Conservation (phyloP, 306 rosid genomes). For the Crotalaria pallida region DNA sequence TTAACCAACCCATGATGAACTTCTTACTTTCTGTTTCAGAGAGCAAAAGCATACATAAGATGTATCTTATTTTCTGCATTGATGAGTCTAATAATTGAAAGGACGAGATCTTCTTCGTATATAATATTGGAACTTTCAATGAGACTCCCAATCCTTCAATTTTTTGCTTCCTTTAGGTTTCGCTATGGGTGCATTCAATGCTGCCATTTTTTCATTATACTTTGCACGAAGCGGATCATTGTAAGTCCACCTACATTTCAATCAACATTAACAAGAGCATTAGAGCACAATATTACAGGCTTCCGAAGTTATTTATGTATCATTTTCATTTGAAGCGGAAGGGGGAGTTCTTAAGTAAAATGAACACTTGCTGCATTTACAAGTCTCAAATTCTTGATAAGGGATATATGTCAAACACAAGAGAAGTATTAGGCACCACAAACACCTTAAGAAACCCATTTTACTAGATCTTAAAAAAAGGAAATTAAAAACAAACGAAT, state of each 20-base stretch:
- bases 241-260: conserved; percentile 83
- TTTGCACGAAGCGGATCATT: conserved; percentile 97
- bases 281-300: conserved; percentile 3
- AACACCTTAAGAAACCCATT: background rate
- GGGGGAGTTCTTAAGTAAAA: background rate
- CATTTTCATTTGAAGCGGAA: background rate
- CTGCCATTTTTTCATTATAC: conserved; percentile 93
- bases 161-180: conserved; percentile 96
- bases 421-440: background rate
- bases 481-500: too few relatives aligned
- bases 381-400: background rate
- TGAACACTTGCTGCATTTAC: too few relatives aligned
- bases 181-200: conserved; percentile 59
- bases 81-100: background rate
- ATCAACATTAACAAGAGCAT: conserved; percentile 1
- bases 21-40: background rate
- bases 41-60: conserved; percentile 7
- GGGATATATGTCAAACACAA: background rate
- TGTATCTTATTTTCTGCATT: background rate
- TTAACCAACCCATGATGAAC: background rate
- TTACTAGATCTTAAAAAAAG: background rate
- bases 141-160: conserved; percentile 80
- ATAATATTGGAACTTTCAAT: conserved; percentile 28
- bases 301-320: background rate
- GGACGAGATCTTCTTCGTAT: background rate